These are phyloP conservation scores for Endotrypanum monterogeii DNA, from an alignment of 208 protist species.

Conservation along the genomic window DNA sequence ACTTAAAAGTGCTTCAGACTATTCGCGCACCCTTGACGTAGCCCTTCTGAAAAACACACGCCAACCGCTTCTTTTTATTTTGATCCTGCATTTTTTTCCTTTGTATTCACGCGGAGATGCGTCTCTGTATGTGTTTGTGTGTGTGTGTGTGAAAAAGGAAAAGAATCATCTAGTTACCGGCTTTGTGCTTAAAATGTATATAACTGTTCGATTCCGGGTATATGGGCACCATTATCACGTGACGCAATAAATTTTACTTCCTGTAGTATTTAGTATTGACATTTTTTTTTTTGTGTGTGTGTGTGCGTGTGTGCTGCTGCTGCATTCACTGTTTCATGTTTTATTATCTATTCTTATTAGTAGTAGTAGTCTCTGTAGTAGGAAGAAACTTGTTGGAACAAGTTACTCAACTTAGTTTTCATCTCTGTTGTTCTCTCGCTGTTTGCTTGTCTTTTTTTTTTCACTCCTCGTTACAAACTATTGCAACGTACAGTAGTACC, in stretches of 20 bases:
- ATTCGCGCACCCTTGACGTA: neutral
- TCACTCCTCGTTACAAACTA: neutral
- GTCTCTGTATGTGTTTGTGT: slow-evolving; percentile 12
- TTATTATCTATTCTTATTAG: too few species aligned
- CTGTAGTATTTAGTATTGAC: too few species aligned
- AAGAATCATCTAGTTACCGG: too few species aligned
- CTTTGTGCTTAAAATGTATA: too few species aligned
- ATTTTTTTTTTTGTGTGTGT: neutral
- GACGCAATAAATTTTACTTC: too few species aligned
- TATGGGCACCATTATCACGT: too few species aligned
- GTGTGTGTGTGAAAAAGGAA: too few species aligned
- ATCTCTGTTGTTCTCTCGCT: neutral
- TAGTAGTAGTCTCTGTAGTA: too few species aligned
- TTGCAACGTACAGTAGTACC: neutral
- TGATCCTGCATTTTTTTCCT: neutral
- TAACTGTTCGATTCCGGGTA: too few species aligned
- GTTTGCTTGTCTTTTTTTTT: too few species aligned
- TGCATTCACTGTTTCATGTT: neutral
- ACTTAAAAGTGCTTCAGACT: neutral
- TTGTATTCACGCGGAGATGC: slow-evolving; percentile 1
- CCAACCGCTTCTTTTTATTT: neutral
- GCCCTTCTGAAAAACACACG: too few species aligned
- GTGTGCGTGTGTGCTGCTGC: neutral
- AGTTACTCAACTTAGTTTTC: neutral
- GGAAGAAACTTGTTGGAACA: too few species aligned